A percentile compares a stretch with the other conserved stretches of the same genome.
Evolutionary conservation across 2,329 filamentous ascomycete genomes (phyloP).

Genomic region (Neophaeococcomyces aloes): DNA sequence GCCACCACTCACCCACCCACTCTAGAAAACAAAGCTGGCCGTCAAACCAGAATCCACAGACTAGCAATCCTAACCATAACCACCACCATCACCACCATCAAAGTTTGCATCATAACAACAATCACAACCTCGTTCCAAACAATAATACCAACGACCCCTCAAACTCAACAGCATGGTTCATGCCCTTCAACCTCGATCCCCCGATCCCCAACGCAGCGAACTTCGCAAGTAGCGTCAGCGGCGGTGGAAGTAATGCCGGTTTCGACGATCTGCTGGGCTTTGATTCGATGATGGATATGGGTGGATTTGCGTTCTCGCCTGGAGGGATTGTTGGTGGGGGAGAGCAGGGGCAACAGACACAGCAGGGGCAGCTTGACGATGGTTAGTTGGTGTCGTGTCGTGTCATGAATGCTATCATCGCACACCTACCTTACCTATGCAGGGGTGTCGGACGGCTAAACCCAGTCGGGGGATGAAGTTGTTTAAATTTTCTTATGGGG

Average conservation of each 20-base stretch:
- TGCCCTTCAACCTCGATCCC: slow-evolving; percentile 85
- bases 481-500: too few species aligned
- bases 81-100: too few species aligned
- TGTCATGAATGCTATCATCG: too few species aligned
- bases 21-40: neutral
- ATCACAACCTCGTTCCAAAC: neutral
- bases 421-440: too few species aligned
- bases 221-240: too few species aligned
- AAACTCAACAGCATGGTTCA: slow-evolving; percentile 61
- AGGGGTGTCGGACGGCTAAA: too few species aligned
- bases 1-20: neutral
- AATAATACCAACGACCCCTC: neutral
- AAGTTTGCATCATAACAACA: neutral
- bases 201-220: slow-evolving; percentile 46
- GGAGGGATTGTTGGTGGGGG: too few species aligned
- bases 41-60: neutral
- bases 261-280: neutral
- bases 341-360: neutral
- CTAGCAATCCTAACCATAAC: too few species aligned
- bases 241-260: slow-evolving; percentile 14
- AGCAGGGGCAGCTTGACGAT: neutral
- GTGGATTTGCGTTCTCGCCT: neutral
- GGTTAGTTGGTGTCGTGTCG: too few species aligned
- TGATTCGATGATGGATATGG: slow-evolving; percentile 1
- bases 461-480: too few species aligned